A percentile compares a stretch with the other conserved stretches of the same genome.
phyloP scores from a whole-genome alignment of 768 basidiomycete genomes.

The Boletus bicolor region DNA sequence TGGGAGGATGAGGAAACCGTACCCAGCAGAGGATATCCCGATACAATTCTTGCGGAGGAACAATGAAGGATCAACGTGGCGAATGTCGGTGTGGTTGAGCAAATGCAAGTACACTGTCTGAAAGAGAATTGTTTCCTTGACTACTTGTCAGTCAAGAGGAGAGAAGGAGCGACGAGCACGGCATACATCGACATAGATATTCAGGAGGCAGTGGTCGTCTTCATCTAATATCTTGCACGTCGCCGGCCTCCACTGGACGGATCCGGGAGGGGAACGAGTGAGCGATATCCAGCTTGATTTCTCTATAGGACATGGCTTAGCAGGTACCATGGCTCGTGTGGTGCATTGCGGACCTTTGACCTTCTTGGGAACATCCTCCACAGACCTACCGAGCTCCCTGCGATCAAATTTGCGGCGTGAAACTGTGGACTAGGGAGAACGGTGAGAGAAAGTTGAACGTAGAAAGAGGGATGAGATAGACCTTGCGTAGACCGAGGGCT shows the following conservation, averaged over 20 bases:
- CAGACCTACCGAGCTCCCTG: constrained; percentile 36
- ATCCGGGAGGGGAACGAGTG: constrained; percentile 44
- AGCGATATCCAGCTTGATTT: constrained; percentile 71
- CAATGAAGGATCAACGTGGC: constrained; percentile 69
- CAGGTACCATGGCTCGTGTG: not conserved
- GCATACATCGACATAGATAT: constrained; percentile 73
- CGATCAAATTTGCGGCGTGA: constrained; percentile 57
- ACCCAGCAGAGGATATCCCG: constrained; percentile 65
- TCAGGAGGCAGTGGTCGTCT: constrained; percentile 61
- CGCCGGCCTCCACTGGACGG: constrained; percentile 70
- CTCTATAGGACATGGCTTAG: constrained; percentile 40
- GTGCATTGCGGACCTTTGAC: constrained; percentile 50
- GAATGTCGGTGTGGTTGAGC: constrained; percentile 76
- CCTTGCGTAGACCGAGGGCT: constrained; percentile 55
- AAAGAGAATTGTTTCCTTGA: constrained; percentile 67
- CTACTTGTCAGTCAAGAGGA: constrained; percentile 10
- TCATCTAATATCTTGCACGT: constrained; percentile 70
- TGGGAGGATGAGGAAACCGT: constrained; percentile 18
- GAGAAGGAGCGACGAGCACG: not conserved
- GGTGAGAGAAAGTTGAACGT: constrained; percentile 7
- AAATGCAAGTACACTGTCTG: constrained; percentile 72
- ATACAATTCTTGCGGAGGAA: constrained; percentile 77
- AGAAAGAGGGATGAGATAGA: constrained; percentile 26
- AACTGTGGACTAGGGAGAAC: constrained; percentile 37
- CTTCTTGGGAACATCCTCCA: constrained; percentile 48